Base-by-base conservation (phyloP, 2,329 filamentous ascomycete species). In the Metarhizium robertsii region DNA sequence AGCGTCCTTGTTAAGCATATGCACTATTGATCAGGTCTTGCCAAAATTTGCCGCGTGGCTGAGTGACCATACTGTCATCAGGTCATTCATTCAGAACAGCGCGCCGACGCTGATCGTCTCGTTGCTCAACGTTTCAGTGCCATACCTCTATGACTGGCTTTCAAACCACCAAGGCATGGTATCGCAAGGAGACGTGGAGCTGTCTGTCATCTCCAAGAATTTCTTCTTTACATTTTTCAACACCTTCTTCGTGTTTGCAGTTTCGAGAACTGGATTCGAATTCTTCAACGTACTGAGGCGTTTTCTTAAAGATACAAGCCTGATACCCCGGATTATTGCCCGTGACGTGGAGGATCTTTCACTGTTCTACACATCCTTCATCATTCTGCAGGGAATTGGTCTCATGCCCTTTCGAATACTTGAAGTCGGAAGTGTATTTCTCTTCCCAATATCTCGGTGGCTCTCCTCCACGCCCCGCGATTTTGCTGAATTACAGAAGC, bases 201-300 rank as follows among this genome's bases (percentile, higher is more conserved):
- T 99, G 6, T 97, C 94, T 0, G 79, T 95, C 48, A 92, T 99
- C 61, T 96, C 90, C 54, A 99, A 99, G 75, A 99, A 97, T 71
- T 99, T 97, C 74, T 96, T 97, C 78, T 99, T 99, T 69, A 92
- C 88, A 10, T 99, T 99, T 72, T 97, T 99, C 81, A 99, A 99
- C 72, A 90, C 97, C 56, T 99, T 99, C 72, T 81, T 97, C 52
- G 83, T 97, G 48, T 96, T 97, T 69, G 95, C 92, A 1, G 80
- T 94, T 30, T 88, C 95, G 49, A 88, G 88, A 54, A 90, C 91
- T 4, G 90, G 88, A 72, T 84, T 87, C 43, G 83, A 86, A 54
- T 88, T 96, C 65, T 84, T 84, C 71, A 76, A 78, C 38, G 80
- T 87, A 53, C 77, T 97, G 50, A 83, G 83, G 54, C 81, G 92